phyloP scores from a whole-genome alignment of 176 grass and related monocot genomes.

The sorghum (Sorghum bicolor) region DNA sequence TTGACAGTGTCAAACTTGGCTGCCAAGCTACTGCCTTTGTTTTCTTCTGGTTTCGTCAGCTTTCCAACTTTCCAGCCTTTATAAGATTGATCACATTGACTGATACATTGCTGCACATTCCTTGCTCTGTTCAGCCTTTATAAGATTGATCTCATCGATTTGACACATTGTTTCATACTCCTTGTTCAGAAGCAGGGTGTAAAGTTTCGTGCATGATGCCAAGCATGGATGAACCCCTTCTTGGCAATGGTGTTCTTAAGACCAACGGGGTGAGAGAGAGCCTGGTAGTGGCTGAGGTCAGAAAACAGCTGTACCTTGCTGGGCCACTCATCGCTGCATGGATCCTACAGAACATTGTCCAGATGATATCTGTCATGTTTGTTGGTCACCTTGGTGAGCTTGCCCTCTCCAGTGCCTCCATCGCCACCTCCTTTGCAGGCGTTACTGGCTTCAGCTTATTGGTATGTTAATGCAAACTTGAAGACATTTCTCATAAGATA shows the following conservation, averaged over 20 bases:
- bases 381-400: conserved; percentile 51
- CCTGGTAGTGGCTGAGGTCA: conserved; percentile 24
- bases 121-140: not conserved
- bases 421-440: conserved; percentile 44
- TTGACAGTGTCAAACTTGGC: conserved; percentile 13
- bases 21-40: conserved; percentile 18
- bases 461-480: conserved; percentile 2
- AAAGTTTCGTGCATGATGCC: not conserved
- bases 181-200: not conserved
- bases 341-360: conserved; percentile 47
- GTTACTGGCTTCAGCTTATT: conserved; percentile 54
- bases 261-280: not conserved
- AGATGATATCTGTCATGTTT: conserved; percentile 59
- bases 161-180: not conserved
- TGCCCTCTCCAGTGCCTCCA: conserved; percentile 50
- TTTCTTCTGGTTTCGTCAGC: conserved; percentile 19
- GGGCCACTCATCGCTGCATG: conserved; percentile 35
- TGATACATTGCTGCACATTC: not conserved
- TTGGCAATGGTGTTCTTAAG: conserved; percentile 26
- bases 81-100: not conserved
- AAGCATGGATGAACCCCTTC: conserved; percentile 39
- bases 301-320: conserved; percentile 46
- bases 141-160: not conserved
- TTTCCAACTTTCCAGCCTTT: not conserved
- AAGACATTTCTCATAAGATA: not conserved